Evolutionary conservation across 2,329 filamentous ascomycete genomes (phyloP).

Genomic region (Lasiodiplodia sp.): DNA sequence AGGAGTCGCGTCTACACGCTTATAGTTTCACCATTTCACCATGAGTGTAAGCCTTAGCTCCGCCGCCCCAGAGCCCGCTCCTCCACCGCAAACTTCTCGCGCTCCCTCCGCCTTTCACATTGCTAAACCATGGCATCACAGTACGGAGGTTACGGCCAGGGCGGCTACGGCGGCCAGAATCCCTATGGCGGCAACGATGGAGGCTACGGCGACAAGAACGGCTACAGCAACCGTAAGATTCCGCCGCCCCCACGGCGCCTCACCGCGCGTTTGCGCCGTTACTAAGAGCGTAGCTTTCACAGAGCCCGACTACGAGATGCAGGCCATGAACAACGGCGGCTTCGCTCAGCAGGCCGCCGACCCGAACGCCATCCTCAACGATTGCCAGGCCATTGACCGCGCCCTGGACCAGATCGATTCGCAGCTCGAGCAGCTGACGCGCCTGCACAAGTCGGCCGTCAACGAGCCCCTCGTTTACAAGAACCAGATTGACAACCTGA

Average conservation of each 20-base stretch:
- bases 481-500: slow-evolving; percentile 74
- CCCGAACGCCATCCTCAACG: slow-evolving; percentile 81
- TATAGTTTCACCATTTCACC: slow-evolving; percentile 24
- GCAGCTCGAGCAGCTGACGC: slow-evolving; percentile 75
- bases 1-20: slow-evolving; percentile 26
- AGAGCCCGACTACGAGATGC: slow-evolving; percentile 71
- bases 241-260: slow-evolving; percentile 33
- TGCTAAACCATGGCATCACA: slow-evolving; percentile 38
- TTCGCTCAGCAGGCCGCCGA: slow-evolving; percentile 47
- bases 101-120: background rate
- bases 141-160: slow-evolving; percentile 52
- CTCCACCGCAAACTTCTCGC: background rate
- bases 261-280: slow-evolving; percentile 36
- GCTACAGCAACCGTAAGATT: slow-evolving; percentile 33
- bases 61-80: background rate
- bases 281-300: slow-evolving; percentile 40
- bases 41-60: slow-evolving; percentile 30
- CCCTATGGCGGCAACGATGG: slow-evolving; percentile 56
- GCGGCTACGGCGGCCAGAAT: slow-evolving; percentile 49
- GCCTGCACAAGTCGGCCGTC: slow-evolving; percentile 74
- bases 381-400: slow-evolving; percentile 80
- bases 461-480: slow-evolving; percentile 77
- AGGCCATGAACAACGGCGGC: slow-evolving; percentile 64
- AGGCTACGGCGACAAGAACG: slow-evolving; percentile 51
- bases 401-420: slow-evolving; percentile 77